Evolutionary conservation across 768 basidiomycete genomes (phyloP).

Genomic region (Nidularia sp.): DNA sequence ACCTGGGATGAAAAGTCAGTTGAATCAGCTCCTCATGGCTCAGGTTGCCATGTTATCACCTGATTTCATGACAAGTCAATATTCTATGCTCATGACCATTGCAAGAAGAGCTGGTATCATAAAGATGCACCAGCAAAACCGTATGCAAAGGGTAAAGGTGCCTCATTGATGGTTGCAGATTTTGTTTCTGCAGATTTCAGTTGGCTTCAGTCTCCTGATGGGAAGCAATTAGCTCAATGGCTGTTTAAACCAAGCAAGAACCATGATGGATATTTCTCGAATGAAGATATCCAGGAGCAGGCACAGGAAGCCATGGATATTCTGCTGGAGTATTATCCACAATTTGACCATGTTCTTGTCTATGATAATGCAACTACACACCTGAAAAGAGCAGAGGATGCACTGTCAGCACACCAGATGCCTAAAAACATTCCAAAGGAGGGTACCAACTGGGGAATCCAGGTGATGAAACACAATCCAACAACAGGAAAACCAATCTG

Average conservation of each 20-base stretch:
- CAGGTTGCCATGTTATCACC: background rate
- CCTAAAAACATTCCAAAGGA: conserved; percentile 15
- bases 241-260: conserved; percentile 19
- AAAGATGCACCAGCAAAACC: conserved; percentile 18
- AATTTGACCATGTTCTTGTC: conserved; percentile 14
- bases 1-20: conserved; percentile 5
- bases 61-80: conserved; percentile 36
- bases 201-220: conserved; percentile 13
- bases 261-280: conserved; percentile 18
- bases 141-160: conserved; percentile 31
- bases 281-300: conserved; percentile 23
- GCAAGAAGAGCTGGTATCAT: conserved; percentile 23
- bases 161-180: conserved; percentile 32
- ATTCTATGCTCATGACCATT: conserved; percentile 33
- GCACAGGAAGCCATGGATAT: conserved; percentile 12
- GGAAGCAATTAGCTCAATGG: conserved; percentile 6
- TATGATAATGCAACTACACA: conserved; percentile 26
- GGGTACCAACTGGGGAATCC: conserved; percentile 14
- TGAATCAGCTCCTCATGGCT: background rate
- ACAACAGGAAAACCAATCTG: conserved; percentile 16
- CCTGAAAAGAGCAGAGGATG: conserved; percentile 14
- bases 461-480: conserved; percentile 7
- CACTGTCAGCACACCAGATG: conserved; percentile 27
- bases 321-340: conserved; percentile 11
- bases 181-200: conserved; percentile 26